phyloP scores from a whole-genome alignment of 345 rosid genomes.

The Lenwebbia sp. region DNA sequence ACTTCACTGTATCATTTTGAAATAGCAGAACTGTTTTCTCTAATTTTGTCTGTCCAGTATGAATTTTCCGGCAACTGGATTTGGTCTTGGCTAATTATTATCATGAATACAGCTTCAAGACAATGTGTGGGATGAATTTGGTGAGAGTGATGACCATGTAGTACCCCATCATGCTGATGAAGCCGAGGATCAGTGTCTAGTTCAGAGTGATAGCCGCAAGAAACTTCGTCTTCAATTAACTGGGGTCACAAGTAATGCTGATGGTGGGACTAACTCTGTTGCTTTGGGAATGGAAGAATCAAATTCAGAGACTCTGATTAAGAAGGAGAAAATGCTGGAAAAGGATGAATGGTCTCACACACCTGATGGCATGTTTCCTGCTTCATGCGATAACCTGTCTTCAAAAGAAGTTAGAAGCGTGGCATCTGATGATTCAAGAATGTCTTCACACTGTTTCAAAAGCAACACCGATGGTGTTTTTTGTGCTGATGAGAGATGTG shows the following conservation, averaged over 20 bases:
- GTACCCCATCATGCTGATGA: conserved; percentile 45
- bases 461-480: conserved; percentile 21
- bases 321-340: conserved; percentile 44
- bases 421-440: conserved; percentile 28
- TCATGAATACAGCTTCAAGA: conserved; percentile 40
- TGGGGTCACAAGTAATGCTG: conserved; percentile 20
- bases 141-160: conserved; percentile 55
- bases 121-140: conserved; percentile 41
- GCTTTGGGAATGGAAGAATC: conserved; percentile 20
- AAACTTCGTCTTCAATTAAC: conserved; percentile 36
- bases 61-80: neutral
- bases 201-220: conserved; percentile 21
- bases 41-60: neutral
- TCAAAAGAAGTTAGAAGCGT: conserved; percentile 27
- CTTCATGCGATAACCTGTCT: conserved; percentile 21
- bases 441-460: conserved; percentile 30
- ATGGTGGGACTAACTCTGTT: conserved; percentile 14
- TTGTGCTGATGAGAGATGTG: conserved; percentile 26
- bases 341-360: conserved; percentile 39
- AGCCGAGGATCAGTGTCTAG: conserved; percentile 21
- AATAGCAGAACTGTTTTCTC: neutral
- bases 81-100: neutral
- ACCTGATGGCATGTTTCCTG: conserved; percentile 26
- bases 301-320: conserved; percentile 5
- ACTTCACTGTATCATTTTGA: neutral